Base-by-base conservation (phyloP, 768 basidiomycete species). In the Terana coerulea region DNA sequence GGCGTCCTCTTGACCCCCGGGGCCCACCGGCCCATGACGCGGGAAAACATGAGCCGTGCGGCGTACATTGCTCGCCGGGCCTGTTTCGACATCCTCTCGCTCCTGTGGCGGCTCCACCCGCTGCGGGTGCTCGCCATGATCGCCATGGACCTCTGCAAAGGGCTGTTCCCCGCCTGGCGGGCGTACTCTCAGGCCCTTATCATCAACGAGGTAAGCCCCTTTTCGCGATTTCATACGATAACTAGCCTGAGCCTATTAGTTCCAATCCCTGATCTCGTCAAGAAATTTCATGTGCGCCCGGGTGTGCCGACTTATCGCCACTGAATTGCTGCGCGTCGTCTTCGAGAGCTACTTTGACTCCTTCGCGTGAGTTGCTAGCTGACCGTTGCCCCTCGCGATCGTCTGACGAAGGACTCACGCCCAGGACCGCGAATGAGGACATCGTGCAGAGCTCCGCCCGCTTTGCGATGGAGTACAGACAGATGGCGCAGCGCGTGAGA, bases 101-200 rank as follows among this genome's bases (percentile, higher is more conserved):
- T 66, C 5, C 55, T 80, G 17, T 78, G 76, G 74, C 64, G 64
- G 45, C 68, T 85, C 29, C 86, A 91, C 59, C 89, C 88, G 29
- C 58, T 82, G 42, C 78, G 88, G 52, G 83, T 86, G 19, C 71
- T 78, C n/a, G 70, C 87, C 49, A 84, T 91, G 81, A 69, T 91
- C 65, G 50, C 75, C 53, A 69, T 90, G 58, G 86, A 89, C 65
- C 68, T 91, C 46, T 59, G 84, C 52, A 79, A 87, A 58, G 90
- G 88, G 55, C 69, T 86, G 52, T 82, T 91, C 62, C 89, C 89
- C 30, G 90, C 88, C 9, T 86, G 87, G 67, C 80, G 87, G 69
- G 85, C 87, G 55, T 91, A 89, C 72, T 90, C 90, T 8, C 90
- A 91, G 70, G 88, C 88, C 48, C 69, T 88, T 66, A 87, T 91